A percentile compares a stretch with the other conserved stretches of the same genome.
Evolutionary conservation across 352 stramenopile species (phyloP).

Genomic region (Hyaloperonospora arabidopsidis): DNA sequence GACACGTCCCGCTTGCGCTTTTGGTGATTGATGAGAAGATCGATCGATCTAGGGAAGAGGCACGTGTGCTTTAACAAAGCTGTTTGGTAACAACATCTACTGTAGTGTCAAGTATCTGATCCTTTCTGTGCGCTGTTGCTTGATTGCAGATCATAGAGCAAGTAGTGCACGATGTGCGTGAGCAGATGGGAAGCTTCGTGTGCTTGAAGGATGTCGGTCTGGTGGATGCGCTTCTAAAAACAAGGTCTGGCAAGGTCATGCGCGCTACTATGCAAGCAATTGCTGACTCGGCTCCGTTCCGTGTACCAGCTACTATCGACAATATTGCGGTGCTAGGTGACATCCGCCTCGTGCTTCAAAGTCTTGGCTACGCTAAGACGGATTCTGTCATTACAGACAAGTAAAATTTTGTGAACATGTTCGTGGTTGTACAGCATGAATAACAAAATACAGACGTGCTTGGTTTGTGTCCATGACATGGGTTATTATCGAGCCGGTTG

Average conservation of each 20-base stretch:
- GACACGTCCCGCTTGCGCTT: slow-evolving; percentile 36
- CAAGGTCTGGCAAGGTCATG: slow-evolving; percentile 47
- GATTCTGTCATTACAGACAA: slow-evolving; percentile 24
- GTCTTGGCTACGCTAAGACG: slow-evolving; percentile 40
- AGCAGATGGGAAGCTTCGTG: slow-evolving; percentile 48
- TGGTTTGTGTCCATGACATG: no score
- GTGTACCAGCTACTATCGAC: slow-evolving; percentile 47
- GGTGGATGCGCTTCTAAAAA: slow-evolving; percentile 42
- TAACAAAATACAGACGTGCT: no score
- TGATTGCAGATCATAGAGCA: slow-evolving; percentile 26
- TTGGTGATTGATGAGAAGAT: slow-evolving; percentile 40
- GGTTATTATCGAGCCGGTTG: no score
- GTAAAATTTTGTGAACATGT: slow-evolving; percentile 7
- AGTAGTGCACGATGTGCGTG: slow-evolving; percentile 35
- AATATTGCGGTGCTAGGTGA: slow-evolving; percentile 36
- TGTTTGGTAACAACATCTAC: background rate
- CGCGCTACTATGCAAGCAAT: slow-evolving; percentile 46
- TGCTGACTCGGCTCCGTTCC: slow-evolving; percentile 34
- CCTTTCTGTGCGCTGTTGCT: background rate
- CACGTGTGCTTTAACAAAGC: slow-evolving; percentile 4
- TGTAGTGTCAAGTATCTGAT: background rate
- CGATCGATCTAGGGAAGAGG: slow-evolving; percentile 29
- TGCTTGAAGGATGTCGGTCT: slow-evolving; percentile 40
- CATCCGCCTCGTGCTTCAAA: slow-evolving; percentile 27
- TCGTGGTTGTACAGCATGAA: no score